Base-by-base conservation (phyloP, 2,329 filamentous ascomycete species). In the Fusarium temperatum region DNA sequence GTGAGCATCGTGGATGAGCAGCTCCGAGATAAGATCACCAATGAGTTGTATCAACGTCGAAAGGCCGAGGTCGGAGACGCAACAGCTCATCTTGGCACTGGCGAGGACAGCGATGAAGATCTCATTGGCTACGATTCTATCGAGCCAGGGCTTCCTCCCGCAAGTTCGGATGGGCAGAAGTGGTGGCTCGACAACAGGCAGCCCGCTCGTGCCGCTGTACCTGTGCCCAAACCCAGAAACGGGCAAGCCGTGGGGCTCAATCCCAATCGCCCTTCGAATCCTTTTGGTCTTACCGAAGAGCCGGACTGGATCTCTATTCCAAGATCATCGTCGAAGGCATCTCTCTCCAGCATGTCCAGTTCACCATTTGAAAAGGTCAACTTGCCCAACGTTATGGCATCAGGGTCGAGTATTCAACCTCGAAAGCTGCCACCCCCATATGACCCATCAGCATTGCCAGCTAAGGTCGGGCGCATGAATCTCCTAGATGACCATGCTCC, bases 231-330 rank as follows among this genome's bases (percentile, higher is more conserved):
- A 45, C 81, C 83, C 13, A 80, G 82, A 56, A 84, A 85, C 56
- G 83, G 86, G 7, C 87, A 87, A 44, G 86, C 88, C 17, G 87
- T 90, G 76, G 84, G 90, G 6, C 87, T 94, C 28, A 98, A 98
- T 80, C 90, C 92, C 3, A 88, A 90, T 38, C 89, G 94, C 54
- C 89, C 90, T 18, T 90, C 93, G 2, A 98, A 98, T 78, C 96
- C 96, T 0, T 98, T 97, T 81, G 88, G 87, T 3, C 85, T 88
- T 2, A 91, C 89, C 4, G 87, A 92, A 38, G 94, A 97, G 81
- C 89, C 92, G 15, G 95, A 98, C 78, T 98, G 96, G 96, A 90
- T 97, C 47, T 88, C 87, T 8, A 85, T 92, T 11, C 87, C 89
- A 28, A 84, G 89, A 38, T 83, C 87, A 7, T 84, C 86, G 47